Evolutionary conservation across 2,329 filamentous ascomycete genomes (phyloP), one percentile per base, ranked within the genome.

Genomic region (Talaromyces islandicus): DNA sequence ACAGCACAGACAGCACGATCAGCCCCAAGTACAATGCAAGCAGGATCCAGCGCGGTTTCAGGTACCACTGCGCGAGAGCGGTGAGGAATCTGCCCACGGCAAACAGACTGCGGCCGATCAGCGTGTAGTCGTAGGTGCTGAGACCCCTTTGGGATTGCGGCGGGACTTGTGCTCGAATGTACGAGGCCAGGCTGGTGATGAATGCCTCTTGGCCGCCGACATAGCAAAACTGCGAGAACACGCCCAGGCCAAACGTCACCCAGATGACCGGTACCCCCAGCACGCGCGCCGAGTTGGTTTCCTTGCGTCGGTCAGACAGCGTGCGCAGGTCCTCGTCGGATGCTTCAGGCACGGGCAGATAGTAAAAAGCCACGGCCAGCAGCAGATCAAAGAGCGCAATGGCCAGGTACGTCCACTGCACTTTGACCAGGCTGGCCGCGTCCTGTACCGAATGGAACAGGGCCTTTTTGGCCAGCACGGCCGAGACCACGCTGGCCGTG

Each of bases 391-490:
- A 85, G 12, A 87, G 76, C 0, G 83, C 79, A 60, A 88, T 86
- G 7, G 83, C 85, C 2, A 87, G 79, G 62, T 88, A 88, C 0
- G 84, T 81, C 84, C 85, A 88, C 68, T 88, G 85, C 1, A 86
- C 83, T 58, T 85, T 79, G 59, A 87, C 81, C 27, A 88, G 69
- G 10, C 78, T 81, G 0, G 79, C 75, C 0, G 81, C 80, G 59
- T 81, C 73, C 4, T 69, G 69, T 1, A 78, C 74, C n/a, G 71
- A 69, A 38, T 76, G 78, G 72, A 86, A 86, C 29, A 87, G 77
- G 0, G 84, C 84, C 58, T 81, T 82, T 60, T 82, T 77, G 3
- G 85, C 85, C 38, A 88, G 76, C 2, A 87, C 75, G 2, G 84
- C 84, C 0, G 85, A 85, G 11, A 85, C 71, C 7, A 87, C 78